Base-by-base conservation (phyloP, 805 yeast genomes). In the Komagataella mondaviorum region DNA sequence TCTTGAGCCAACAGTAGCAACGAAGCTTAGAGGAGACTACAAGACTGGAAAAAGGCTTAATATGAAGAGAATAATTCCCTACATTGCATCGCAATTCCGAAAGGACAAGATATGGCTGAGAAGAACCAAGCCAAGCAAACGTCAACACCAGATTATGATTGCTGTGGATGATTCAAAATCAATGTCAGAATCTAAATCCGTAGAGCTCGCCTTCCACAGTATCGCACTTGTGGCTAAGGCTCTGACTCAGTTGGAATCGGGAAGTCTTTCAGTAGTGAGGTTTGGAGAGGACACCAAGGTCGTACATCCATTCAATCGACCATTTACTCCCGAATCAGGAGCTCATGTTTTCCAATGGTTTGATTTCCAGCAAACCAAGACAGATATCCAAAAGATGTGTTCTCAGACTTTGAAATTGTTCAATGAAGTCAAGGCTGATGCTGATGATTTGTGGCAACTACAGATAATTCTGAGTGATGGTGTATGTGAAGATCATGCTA, bases 21-120 rank as follows among this genome's bases (percentile, higher is more conserved):
- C 98, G 2, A 93, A 93, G 64, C 72, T 93, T 53, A 81, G 78
- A 55, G 99, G 99, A 62, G 99, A 93, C 64, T 93, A 88, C 69
- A 89, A 90, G 67, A 90, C 97, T 1, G 99, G 99, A 65, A 93
- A 93, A 66, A 76, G 99, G 58, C 77, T 93, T 60, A 93, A 93
- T 67, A 90, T 93, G 98, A 93, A 91, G 73, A 77, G 97, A 58
- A 93, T 93, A 60, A 93, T 93, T 61, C 96, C 98, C 6, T 93
- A 91, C 66, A 93, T 93, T 71, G 99, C 99, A 0, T 87, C 96
- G 44, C 96, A 89, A 61, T 93, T 88, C 78, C 82, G 96, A 61
- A 93, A 93, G 65, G 99, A 93, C 66, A 93, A 93, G 73, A 93
- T 93, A 53, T 93, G 99, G 99, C 76, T 93, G 69, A 80, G 96